phyloP scores from a whole-genome alignment of 805 yeast genomes.

The Starmerella roubikii region DNA sequence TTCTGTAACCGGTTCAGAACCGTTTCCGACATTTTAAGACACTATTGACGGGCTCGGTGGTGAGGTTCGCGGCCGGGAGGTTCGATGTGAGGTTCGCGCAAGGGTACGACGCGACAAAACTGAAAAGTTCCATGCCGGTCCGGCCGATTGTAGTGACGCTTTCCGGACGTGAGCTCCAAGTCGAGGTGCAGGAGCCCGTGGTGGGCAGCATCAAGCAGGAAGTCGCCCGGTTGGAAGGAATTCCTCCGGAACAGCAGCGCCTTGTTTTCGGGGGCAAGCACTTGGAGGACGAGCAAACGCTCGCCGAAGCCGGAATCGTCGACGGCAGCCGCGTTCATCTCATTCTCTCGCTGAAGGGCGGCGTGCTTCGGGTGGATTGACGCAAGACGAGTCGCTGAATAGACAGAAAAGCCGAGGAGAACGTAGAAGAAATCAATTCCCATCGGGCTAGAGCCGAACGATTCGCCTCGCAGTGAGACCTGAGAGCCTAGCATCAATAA shows the following conservation, averaged over 20 bases:
- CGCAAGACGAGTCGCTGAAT: no score
- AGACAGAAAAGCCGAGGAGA: no score
- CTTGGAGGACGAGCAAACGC: conserved; percentile 67
- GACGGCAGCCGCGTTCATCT: conserved; percentile 83
- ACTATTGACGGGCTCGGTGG: no score
- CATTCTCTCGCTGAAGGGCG: conserved; percentile 89
- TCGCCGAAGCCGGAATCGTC: conserved; percentile 56
- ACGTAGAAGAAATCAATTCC: no score
- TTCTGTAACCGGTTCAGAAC: neutral
- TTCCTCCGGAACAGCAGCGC: conserved; percentile 92
- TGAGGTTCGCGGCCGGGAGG: no score
- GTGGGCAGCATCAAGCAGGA: conserved; percentile 71
- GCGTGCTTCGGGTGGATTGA: no score
- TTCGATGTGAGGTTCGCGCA: no score
- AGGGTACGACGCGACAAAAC: no score
- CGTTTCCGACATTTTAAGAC: neutral
- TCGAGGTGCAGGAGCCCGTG: conserved; percentile 26
- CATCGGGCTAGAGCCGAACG: no score
- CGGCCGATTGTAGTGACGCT: conserved; percentile 18
- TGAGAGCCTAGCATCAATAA: no score
- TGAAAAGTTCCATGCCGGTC: no score
- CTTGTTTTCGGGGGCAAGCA: conserved; percentile 84
- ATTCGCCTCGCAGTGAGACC: no score
- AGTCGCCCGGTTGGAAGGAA: conserved; percentile 92
- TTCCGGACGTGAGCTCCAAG: conserved; percentile 21